phyloP scores from a whole-genome alignment of 2,329 filamentous ascomycete species.

The Cladosporium sp. region DNA sequence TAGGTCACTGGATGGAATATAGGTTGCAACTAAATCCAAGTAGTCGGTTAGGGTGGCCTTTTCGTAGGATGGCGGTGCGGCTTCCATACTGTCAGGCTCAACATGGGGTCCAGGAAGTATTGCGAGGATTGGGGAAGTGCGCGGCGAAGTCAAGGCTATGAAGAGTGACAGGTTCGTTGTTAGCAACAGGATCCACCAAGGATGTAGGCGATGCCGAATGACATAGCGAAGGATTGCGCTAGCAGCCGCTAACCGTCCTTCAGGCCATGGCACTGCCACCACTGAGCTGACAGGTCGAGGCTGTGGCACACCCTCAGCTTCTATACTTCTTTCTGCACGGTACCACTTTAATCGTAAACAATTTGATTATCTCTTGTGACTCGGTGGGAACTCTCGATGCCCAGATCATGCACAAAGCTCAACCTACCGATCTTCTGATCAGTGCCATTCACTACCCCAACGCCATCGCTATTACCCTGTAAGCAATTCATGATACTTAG shows the following conservation, averaged over 20 bases:
- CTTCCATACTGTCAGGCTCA: slow-evolving; percentile 43
- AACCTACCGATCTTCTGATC: background rate
- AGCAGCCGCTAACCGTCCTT: background rate
- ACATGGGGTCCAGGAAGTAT: background rate
- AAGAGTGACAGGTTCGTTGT: background rate
- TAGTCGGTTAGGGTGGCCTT: slow-evolving; percentile 51
- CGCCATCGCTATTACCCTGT: background rate
- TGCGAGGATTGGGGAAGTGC: background rate
- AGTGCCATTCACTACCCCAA: background rate
- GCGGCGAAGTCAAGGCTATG: background rate
- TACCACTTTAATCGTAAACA: too few relatives aligned
- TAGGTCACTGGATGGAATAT: slow-evolving; percentile 53
- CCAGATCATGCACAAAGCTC: background rate
- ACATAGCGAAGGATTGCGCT: slow-evolving; percentile 8
- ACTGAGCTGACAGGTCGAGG: background rate
- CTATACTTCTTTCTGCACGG: too few relatives aligned
- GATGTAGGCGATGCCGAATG: background rate
- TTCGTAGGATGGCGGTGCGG: slow-evolving; percentile 58
- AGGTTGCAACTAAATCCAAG: slow-evolving; percentile 54
- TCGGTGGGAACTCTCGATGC: too few relatives aligned
- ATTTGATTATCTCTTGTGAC: too few relatives aligned
- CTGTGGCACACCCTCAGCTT: too few relatives aligned
- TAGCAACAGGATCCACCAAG: background rate
- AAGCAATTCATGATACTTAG: slow-evolving; percentile 34
- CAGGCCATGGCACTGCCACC: slow-evolving; percentile 1